Percentiles rank a stretch among this genome's conserved stretches.
phyloP scores from a whole-genome alignment of 2,329 filamentous ascomycete genomes.

The Neurospora crassa region DNA sequence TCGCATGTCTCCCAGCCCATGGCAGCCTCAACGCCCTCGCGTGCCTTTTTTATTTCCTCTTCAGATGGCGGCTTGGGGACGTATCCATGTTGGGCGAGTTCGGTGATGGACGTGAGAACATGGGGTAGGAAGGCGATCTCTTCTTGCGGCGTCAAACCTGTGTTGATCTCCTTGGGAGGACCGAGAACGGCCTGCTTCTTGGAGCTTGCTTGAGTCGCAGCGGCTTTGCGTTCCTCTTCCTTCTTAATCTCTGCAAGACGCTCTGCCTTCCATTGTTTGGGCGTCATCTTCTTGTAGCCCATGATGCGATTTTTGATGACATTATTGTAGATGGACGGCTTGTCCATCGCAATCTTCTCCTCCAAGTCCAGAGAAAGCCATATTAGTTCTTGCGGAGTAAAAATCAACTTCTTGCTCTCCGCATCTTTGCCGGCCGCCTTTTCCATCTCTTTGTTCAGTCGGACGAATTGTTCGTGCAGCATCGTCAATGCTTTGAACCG shows the following conservation, averaged over 20 bases:
- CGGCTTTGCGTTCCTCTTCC: constrained; percentile 4
- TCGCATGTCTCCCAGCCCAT: constrained; percentile 83
- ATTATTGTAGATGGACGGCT: constrained; percentile 66
- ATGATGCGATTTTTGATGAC: constrained; percentile 74
- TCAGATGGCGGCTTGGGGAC: constrained; percentile 57
- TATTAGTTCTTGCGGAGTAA: constrained; percentile 59
- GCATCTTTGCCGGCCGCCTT: constrained; percentile 41
- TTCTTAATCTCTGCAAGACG: constrained; percentile 26
- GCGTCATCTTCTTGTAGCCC: constrained; percentile 63
- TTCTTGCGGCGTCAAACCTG: constrained; percentile 56
- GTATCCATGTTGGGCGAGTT: constrained; percentile 64
- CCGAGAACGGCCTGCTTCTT: constrained; percentile 22
- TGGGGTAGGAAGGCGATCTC: constrained; percentile 54
- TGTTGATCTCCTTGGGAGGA: constrained; percentile 48
- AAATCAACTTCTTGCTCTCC: constrained; percentile 36
- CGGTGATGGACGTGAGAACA: constrained; percentile 53
- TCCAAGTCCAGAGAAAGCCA: constrained; percentile 67
- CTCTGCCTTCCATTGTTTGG: constrained; percentile 62
- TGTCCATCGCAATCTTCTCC: constrained; percentile 59
- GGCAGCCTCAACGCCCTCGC: constrained; percentile 53
- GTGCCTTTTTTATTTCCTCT: constrained; percentile 57
- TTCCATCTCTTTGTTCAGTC: constrained; percentile 55
- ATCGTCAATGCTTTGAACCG: constrained; percentile 50
- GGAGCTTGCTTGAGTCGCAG: background rate
- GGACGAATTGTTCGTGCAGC: constrained; percentile 55